Base-by-base conservation (phyloP, 140 eudicot genomes). In the Erigeron philadelphicus region DNA sequence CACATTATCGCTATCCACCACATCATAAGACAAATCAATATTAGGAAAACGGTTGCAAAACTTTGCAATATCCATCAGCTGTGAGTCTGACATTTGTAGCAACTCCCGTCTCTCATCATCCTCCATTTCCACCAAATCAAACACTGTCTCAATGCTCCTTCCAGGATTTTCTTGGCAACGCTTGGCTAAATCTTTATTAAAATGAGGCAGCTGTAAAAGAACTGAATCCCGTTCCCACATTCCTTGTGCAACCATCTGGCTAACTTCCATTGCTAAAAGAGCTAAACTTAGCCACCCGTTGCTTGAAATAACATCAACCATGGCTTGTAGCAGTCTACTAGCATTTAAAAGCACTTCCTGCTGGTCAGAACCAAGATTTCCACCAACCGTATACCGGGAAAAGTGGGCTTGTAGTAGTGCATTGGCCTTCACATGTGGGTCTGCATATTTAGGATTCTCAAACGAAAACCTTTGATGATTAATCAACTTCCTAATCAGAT, bases 171-270 rank as follows among this genome's bases (percentile, higher is more conserved):
- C 95, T 47, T 84, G 84, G 53, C 98, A 91, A 45, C 78, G 81
- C 66, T 84, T 86, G 9, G 87, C 96, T 62, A 92, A 48, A 9
- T 92, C 98, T 77, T 88, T 89, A 0, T 89, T 92, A 68, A 92
- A 88, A 76, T 92, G 89, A 41, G 97, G 96, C 17, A 91, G 82
- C 59, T 91, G 97, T 46, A 91, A 81, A 23, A 91, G 97, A 81
- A 82, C 80, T 0, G 97, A 86, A 54, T 91, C 97, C 3, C 96
- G 83, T 75, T 86, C 95, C 97, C 96, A 92, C 95, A 92, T 84
- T 11, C 92, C 98, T 71, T 92, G 98, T 5, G 95, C 88, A 64
- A 92, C 89, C 98, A 92, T 92, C 82, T 92, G 98, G 62, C 90
- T 79, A 65, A 92, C 92, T 62, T 92, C 98, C 93, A 88, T 88